Base-by-base conservation (phyloP, 2,329 filamentous ascomycete species). In the Tolypocladium capitatum region DNA sequence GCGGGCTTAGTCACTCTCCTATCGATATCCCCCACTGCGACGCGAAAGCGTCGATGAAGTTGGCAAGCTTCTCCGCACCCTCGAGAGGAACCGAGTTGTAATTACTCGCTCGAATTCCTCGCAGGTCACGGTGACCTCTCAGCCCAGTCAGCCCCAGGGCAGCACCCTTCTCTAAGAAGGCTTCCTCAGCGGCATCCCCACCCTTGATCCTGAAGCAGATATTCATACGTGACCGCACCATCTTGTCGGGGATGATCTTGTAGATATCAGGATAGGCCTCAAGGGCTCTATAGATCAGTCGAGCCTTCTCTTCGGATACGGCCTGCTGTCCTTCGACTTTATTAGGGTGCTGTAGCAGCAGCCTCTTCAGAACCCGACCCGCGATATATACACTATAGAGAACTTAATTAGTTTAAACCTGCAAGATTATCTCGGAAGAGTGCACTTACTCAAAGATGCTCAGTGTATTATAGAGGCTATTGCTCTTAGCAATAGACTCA, bases 381-480 rank as follows among this genome's bases (percentile, higher is more conserved):
- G 27, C 27, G 27, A 27, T 7, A 27, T 27, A 27, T 6, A 27
- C 27, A 27, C 27, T 27, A 27, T 27, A 27, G 27, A 27, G 27
- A 27, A 27, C 27, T 27, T 27, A 6, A 7, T 27, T 27, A 27
- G 27, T 27, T 27, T 27, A 7, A 27, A 27, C 27, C 27, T 27
- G 27, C 5, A 27, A 27, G 27, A 27, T 27, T 27, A 27, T 27
- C 27, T 27, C 27, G 27, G 27, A 27, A 27, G 27, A 27, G 27
- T 27, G 27, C 27, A 27, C 27, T 7, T 27, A 7, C 27, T 27
- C 27, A 59, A 97, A 95, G 59, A 97, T 94, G 59, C 87, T 90
- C 11, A 97, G 71, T 0, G 91, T 97, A 68, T 97, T 97, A 72
- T 97, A 97, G 28, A 97, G 75, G 56, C 85, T 92, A 70, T 94